Evolutionary conservation across 2,329 filamentous ascomycete species (phyloP), one percentile per base, ranked within the genome.

Genomic region (Curvularia verruculosa): DNA sequence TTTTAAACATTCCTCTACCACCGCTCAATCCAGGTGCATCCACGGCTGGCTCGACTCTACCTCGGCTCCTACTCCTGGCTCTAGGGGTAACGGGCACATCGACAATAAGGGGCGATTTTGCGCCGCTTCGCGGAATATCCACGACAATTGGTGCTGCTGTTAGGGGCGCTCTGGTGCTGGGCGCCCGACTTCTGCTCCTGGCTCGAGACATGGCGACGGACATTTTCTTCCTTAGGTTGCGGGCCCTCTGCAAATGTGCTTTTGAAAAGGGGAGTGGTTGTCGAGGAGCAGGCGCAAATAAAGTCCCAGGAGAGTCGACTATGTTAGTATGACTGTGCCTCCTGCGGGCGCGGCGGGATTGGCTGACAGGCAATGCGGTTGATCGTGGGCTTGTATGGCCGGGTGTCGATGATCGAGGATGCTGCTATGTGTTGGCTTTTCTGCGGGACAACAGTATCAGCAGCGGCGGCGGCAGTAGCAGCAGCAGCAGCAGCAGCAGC

Each of bases 1-100:
- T 70, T 61, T 78, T 78, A 60, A 75, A 75, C 73, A 75, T 75
- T 36, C 73, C 73, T 57, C 73, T 64, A 34, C 73, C 73, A 12
- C 73, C 70, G 37, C 73, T 75, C 39, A 75, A 55, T 21, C 73
- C 73, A 12, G 73, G 73, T 29, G 71, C 66, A 18, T 67, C 66
- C 48, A 72, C 63, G 1, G 68, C 50, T 10, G 69, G 64, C 36
- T 62, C 65, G 44, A 61, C 58, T 36, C 64, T 57, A 4, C 65
- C 64, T 37, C 68, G 56, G 55, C 70, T 72, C 48, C 69, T 64
- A 56, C 70, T 72, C 41, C 61, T 56, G 15, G 69, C 28, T 19
- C 69, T 53, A 15, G 67, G 61, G 65, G 61, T n/a, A 66, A 65
- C 36, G 49, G 49, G 23, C 7, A 74, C 52, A 34, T 71, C 70